Conservation (phyloP, 2,329 filamentous ascomycete genomes). For the Cercospora canescens region DNA sequence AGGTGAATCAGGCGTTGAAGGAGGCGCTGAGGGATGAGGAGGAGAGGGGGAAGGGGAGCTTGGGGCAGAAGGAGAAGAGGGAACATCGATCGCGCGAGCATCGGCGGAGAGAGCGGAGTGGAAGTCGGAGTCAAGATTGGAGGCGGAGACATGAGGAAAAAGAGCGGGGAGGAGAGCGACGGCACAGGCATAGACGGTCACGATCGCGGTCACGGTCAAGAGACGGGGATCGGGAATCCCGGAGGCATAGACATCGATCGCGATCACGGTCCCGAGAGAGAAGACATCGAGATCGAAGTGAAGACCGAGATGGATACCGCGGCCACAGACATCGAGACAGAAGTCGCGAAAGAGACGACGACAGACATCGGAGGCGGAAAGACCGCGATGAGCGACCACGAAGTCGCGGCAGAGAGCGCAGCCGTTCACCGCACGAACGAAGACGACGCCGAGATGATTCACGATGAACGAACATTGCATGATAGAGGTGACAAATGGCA, state of each 20-base stretch:
- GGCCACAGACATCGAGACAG: slow-evolving; percentile 17
- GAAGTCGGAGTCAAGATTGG: slow-evolving; percentile 28
- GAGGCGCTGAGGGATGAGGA: slow-evolving; percentile 46
- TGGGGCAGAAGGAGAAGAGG: slow-evolving; percentile 17
- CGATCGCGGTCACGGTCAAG: slow-evolving; percentile 34
- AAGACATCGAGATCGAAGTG: background rate
- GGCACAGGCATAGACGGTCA: slow-evolving; percentile 25
- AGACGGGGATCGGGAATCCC: slow-evolving; percentile 26
- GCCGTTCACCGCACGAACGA: slow-evolving; percentile 24
- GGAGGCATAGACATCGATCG: slow-evolving; percentile 28
- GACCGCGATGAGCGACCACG: slow-evolving; percentile 17
- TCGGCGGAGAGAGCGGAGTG: slow-evolving; percentile 27
- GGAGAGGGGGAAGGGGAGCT: slow-evolving; percentile 32
- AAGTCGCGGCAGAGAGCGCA: slow-evolving; percentile 20
- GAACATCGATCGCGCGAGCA: slow-evolving; percentile 25
- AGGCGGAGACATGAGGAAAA: slow-evolving; percentile 16
- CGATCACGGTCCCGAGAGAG: slow-evolving; percentile 19
- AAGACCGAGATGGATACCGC: slow-evolving; percentile 13
- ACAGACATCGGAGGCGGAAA: slow-evolving; percentile 11
- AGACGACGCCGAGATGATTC: slow-evolving; percentile 20
- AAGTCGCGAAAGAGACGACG: slow-evolving; percentile 21
- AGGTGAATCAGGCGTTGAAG: slow-evolving; percentile 57
- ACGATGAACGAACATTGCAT: background rate
- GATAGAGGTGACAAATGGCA: background rate
- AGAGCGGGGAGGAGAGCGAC: slow-evolving; percentile 25